Evolutionary conservation across 352 stramenopile genomes (phyloP).

Genomic region (Pythium pyrilobum): DNA sequence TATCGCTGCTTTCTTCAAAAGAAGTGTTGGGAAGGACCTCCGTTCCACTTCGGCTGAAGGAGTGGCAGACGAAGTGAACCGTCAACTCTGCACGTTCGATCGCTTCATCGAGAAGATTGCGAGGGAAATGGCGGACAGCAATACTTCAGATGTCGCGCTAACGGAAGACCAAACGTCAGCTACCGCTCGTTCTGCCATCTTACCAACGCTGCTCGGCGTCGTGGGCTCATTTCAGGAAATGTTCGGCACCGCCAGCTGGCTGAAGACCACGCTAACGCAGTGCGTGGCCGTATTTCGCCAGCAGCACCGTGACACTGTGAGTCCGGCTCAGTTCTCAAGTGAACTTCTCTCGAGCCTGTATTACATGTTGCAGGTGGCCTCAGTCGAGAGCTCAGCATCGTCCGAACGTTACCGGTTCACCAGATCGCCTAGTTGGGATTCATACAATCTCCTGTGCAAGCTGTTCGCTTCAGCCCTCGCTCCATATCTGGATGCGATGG

Average conservation of each 20-base stretch:
- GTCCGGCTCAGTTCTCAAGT: conserved; percentile 28
- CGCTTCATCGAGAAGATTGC: conserved; percentile 1
- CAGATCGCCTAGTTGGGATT: conserved; percentile 15
- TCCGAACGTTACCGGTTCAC: not conserved
- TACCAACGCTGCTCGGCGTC: conserved; percentile 38
- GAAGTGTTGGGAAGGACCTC: not conserved
- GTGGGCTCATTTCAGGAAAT: conserved; percentile 38
- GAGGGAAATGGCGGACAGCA: not conserved
- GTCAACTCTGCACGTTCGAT: conserved; percentile 23
- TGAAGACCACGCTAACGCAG: conserved; percentile 24
- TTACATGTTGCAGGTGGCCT: conserved; percentile 37
- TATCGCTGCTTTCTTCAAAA: conserved; percentile 23
- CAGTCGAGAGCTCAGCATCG: conserved; percentile 16
- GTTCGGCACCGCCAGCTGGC: conserved; percentile 43
- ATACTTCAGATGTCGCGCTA: not conserved
- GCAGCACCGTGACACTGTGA: conserved; percentile 23
- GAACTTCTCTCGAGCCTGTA: conserved; percentile 42
- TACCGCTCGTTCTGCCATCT: not conserved
- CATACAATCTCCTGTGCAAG: conserved; percentile 38
- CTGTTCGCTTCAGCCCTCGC: conserved; percentile 38
- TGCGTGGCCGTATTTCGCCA: conserved; percentile 28
- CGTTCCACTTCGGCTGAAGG: conserved; percentile 37
- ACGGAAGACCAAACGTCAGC: not conserved
- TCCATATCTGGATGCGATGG: conserved; percentile 49
- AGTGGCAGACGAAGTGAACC: conserved; percentile 35